Evolutionary conservation across 441 rosid species (phyloP), one percentile per base, ranked within the genome.

Genomic region (Macaranga tanarius): DNA sequence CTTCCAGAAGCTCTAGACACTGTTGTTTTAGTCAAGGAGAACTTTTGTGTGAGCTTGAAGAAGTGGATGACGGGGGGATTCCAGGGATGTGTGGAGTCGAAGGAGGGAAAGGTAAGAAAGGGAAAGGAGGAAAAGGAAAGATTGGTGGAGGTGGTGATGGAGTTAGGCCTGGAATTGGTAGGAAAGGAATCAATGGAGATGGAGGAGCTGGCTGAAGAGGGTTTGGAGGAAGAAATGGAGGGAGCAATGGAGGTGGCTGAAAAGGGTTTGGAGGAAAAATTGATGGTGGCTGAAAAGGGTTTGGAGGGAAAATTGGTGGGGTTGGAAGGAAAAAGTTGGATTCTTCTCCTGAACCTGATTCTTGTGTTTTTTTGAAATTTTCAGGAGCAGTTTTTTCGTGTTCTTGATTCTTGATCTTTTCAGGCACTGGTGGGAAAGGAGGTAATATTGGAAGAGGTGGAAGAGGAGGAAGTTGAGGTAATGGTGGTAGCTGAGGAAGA

Each of bases 101-200:
- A 19, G 89, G 85, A 5, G 81, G 85, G 59, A 81, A 40, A 28
- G 78, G 86, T 2, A 64, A 65, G 80, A 86, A 86, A 66, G 84
- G 84, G 7, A 83, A 73, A 25, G 13, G 84, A n/a, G 87, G 84
- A 69, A 88, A 5, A 2, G 83, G 85, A 5, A 84, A 74, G n/a
- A 76, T 16, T 5, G 92, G 90, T 40, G 93, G 85, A 3, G 88
- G 83, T 1, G 90, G 86, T 16, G 88, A 72, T 0, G 88, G 85
- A 3, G 81, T 83, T 25, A 81, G 65, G 62, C 75, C 76, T 16
- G 96, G 55, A 65, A 59, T 59, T 17, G 69, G 19, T 8, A 81
- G 75, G 16, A 76, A 72, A 31, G 83, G 83, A 58, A 79, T 15
- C 0, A 69, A 9, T 7, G 86, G 83, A 69, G 86, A 74, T 5